Base-by-base conservation (phyloP, 257 asterid species). In the Scutellaria minor region DNA sequence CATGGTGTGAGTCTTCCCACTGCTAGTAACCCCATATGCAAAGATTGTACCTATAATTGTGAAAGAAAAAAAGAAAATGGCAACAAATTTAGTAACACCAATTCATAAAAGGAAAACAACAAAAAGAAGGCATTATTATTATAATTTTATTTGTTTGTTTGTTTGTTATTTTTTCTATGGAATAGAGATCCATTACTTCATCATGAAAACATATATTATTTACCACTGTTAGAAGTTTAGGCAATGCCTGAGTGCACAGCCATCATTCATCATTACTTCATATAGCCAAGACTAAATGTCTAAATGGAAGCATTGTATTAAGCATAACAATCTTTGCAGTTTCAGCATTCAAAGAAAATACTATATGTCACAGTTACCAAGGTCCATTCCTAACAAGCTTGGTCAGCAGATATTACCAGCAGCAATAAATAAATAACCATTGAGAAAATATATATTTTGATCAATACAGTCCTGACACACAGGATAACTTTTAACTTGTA, bases 1-100 rank as follows among this genome's bases (percentile, higher is more conserved):
- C 99, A 94, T 94, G 83, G 99, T 94, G 79, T 94, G 99, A 70
- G 99, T 94, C 88, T 94, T 94, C 72, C 99, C 99, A 69, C 99
- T 94, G 87, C 99, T 94, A 56, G 99, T 94, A 78, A 94, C 97
- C 6, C 99, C 99, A 78, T 94, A 94, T 37, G 99, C 99, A 76
- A 94, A 94, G 71, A 94, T 89, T 57, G 99, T 91, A 75, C 99
- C 99, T 94, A 82, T 48, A 71, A 72, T 78, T 75, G 52, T 13
- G 56, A 9, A 9, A n/a, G 44, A 37, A 77, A 54, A 66, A 61
- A 45, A 45, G 37, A 73, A 78, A 72, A 55, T 52, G 59, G 27
- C 78, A 22, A 66, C 68, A n/a, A 76, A 40, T 76, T 70, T 57
- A 31, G 39, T 42, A 6, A 70, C 68, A 53, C 39, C 40, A 57